Conservation (phyloP, 495 filamentous ascomycete species). For the Penicillium crystallinum region DNA sequence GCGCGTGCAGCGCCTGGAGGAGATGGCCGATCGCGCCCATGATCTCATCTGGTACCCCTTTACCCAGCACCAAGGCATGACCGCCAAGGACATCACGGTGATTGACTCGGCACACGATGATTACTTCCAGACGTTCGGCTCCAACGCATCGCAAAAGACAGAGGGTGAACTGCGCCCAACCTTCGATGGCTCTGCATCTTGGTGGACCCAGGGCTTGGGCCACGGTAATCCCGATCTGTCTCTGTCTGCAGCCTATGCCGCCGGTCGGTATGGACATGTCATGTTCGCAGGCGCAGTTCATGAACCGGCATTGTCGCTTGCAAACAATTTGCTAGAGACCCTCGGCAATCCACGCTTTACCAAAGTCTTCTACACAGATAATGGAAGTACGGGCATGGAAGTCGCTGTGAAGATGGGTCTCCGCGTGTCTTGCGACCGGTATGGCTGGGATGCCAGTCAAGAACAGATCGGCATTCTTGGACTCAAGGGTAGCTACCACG, state of each 20-base stretch:
- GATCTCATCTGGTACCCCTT: constrained; percentile 75
- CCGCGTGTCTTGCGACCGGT: constrained; percentile 55
- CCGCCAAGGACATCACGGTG: constrained; percentile 52
- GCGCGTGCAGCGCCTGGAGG: constrained; percentile 51
- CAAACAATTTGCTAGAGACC: constrained; percentile 51
- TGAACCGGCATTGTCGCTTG: constrained; percentile 62
- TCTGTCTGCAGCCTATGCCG: constrained; percentile 68
- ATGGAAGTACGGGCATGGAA: constrained; percentile 74
- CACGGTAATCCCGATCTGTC: constrained; percentile 64
- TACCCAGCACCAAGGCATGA: constrained; percentile 64
- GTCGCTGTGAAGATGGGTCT: constrained; percentile 78
- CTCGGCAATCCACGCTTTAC: constrained; percentile 55
- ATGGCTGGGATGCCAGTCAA: constrained; percentile 53
- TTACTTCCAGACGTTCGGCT: constrained; percentile 58
- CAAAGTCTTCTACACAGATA: constrained; percentile 73
- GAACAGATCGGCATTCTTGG: constrained; percentile 61
- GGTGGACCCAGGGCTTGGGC: constrained; percentile 83
- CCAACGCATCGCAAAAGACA: constrained; percentile 3
- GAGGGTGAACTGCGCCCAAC: constrained; percentile 46
- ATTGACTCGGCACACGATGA: constrained; percentile 75
- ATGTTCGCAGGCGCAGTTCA: constrained; percentile 75
- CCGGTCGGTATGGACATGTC: constrained; percentile 78
- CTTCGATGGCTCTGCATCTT: constrained; percentile 75
- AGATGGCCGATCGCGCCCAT: constrained; percentile 53
- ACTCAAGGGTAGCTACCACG: constrained; percentile 72